Conservation (phyloP, 148 eudicot species). For the Fagopyrum homotropicum region DNA sequence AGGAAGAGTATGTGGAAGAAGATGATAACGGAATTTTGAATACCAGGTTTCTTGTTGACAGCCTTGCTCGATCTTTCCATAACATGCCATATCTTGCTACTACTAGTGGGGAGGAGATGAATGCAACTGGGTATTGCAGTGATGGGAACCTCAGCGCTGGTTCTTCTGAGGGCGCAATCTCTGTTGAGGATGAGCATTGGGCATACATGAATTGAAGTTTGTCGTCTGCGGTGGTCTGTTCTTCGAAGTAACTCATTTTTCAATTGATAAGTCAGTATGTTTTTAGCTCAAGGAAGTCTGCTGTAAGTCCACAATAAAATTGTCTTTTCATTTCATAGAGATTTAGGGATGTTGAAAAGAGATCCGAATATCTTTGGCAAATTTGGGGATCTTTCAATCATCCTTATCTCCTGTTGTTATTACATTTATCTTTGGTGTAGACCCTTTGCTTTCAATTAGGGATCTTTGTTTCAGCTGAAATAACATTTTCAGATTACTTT, state of each 20-base stretch:
- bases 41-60: neutral
- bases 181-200: conserved; percentile 23
- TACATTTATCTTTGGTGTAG: conserved; percentile 4
- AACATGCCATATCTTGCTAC: neutral
- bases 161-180: neutral
- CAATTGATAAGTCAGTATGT: neutral
- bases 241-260: neutral
- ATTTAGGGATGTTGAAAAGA: neutral
- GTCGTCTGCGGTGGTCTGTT: neutral
- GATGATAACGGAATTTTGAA: neutral
- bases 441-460: conserved; percentile 9
- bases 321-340: neutral
- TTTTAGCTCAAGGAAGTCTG: neutral
- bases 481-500: conserved; percentile 8
- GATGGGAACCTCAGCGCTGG: neutral
- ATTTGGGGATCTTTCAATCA: neutral
- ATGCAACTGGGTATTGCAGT: neutral
- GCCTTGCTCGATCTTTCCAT: conserved; percentile 1
- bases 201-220: neutral
- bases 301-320: neutral
- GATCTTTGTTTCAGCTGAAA: conserved; percentile 7
- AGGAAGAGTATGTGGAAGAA: neutral
- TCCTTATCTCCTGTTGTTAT: conserved; percentile 3
- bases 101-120: conserved; percentile 2
- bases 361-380: conserved; percentile 8